Percentiles rank a stretch among this genome's conserved stretches.
These are phyloP conservation scores for Amanita exitialis DNA, from an alignment of 768 basidiomycete species.

Conservation along the genomic window DNA sequence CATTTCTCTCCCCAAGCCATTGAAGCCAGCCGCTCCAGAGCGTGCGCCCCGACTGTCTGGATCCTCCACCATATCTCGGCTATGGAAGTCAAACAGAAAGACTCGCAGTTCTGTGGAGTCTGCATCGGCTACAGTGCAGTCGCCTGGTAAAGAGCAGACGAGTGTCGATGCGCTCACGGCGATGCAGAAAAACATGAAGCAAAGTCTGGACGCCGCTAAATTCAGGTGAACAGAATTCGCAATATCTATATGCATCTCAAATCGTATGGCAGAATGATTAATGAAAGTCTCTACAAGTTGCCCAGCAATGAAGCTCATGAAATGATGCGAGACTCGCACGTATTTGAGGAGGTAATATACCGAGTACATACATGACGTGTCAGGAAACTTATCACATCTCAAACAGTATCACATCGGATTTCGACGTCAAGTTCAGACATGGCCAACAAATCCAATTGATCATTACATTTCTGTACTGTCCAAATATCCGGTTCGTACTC, in stretches of 20 bases:
- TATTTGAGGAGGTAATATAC: constrained; percentile 69
- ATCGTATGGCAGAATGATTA: constrained; percentile 56
- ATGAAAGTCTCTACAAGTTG: constrained; percentile 88
- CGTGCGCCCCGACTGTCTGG: constrained; percentile 4
- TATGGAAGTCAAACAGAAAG: constrained; percentile 10
- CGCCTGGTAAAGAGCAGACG: neutral
- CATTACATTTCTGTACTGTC: constrained; percentile 64
- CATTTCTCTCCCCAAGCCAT: constrained; percentile 14
- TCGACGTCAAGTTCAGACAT: constrained; percentile 80
- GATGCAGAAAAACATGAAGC: constrained; percentile 70
- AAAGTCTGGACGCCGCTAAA: constrained; percentile 76
- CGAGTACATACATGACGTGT: neutral
- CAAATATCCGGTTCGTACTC: constrained; percentile 49
- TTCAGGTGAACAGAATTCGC: constrained; percentile 53
- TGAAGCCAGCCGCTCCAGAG: constrained; percentile 8
- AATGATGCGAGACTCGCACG: constrained; percentile 78
- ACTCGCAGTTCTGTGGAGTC: constrained; percentile 6
- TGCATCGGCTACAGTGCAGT: constrained; percentile 8
- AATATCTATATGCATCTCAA: neutral
- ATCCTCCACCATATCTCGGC: constrained; percentile 6
- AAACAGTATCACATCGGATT: constrained; percentile 90
- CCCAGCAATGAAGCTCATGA: constrained; percentile 61
- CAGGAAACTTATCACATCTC: neutral
- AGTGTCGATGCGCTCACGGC: constrained; percentile 38
- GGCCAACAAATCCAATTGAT: constrained; percentile 92